Evolutionary conservation across 176 grass and related monocot species (phyloP).

Genomic region (Eleusine coracana): DNA sequence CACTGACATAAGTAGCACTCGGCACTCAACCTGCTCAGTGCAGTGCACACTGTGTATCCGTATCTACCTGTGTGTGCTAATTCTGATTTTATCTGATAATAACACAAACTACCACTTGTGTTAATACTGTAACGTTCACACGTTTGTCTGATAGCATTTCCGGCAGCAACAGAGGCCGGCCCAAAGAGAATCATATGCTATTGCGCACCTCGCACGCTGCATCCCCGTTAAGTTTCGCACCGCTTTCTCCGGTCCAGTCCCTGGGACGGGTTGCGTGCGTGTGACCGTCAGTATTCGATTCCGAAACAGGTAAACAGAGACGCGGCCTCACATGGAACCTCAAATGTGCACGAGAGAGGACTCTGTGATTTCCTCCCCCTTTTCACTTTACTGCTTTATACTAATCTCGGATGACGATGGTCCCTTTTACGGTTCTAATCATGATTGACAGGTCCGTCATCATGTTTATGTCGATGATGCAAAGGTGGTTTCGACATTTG

Average conservation of each 20-base stretch:
- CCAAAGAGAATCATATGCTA: constrained; percentile 25
- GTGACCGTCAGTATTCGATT: constrained; percentile 22
- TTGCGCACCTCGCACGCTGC: constrained; percentile 27
- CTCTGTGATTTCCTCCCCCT: neutral
- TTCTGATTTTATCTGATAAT: neutral
- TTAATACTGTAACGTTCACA: neutral
- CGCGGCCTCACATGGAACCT: neutral
- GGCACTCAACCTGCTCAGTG: neutral
- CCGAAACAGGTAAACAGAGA: neutral
- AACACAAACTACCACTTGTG: neutral
- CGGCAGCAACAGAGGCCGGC: neutral
- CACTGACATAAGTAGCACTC: constrained; percentile 13
- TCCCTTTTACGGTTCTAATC: neutral
- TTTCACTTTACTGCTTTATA: neutral
- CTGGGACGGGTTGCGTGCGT: neutral
- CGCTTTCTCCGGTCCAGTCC: constrained; percentile 21
- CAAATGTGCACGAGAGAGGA: neutral
- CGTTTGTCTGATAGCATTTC: neutral
- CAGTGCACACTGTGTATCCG: neutral
- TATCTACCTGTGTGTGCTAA: neutral
- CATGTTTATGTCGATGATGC: neutral
- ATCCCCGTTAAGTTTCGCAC: constrained; percentile 27
- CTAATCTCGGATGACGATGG: neutral
- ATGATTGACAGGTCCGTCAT: neutral
- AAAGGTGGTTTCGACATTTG: neutral